Conservation (phyloP, 2,329 filamentous ascomycete genomes). For the Epichloe festucae region DNA sequence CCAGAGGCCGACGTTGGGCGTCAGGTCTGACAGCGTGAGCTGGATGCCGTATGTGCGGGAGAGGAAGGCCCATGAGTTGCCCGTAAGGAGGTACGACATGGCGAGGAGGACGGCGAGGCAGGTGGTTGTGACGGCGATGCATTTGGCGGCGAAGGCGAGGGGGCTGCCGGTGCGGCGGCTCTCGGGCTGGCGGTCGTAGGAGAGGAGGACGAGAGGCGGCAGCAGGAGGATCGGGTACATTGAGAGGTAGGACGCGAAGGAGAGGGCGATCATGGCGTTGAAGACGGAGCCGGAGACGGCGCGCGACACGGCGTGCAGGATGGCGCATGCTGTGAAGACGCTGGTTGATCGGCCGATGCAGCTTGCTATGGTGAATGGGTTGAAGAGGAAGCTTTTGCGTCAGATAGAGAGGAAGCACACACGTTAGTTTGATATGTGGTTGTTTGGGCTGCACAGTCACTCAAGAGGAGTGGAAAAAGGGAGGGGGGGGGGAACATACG, state of each 20-base stretch:
- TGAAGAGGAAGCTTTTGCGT: conserved; percentile 68
- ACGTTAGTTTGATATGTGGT: neutral
- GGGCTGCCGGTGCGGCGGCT: conserved; percentile 22
- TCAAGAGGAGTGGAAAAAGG: neutral
- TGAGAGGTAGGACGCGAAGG: conserved; percentile 80
- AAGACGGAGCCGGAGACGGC: conserved; percentile 62
- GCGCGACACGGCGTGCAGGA: conserved; percentile 70
- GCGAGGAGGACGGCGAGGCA: conserved; percentile 51
- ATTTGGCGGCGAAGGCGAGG: conserved; percentile 38
- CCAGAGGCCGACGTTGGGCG: conserved; percentile 92
- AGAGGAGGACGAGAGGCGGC: conserved; percentile 67
- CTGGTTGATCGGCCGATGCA: conserved; percentile 83
- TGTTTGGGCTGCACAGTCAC: neutral
- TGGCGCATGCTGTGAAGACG: conserved; percentile 78
- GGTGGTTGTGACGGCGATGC: conserved; percentile 37
- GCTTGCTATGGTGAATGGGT: conserved; percentile 83
- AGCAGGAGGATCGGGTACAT: conserved; percentile 84
- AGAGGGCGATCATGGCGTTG: conserved; percentile 70
- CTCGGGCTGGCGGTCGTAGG: conserved; percentile 51
- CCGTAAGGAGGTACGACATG: conserved; percentile 61
- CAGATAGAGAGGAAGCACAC: no score
- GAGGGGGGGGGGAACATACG: conserved; percentile 35
- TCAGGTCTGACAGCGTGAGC: conserved; percentile 78
- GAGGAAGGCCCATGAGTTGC: conserved; percentile 76
- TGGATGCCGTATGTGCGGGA: conserved; percentile 86